Percentiles rank a stretch among this genome's conserved stretches.
Evolutionary conservation across 768 basidiomycete genomes (phyloP).

Genomic region (Lactarius evosmus): DNA sequence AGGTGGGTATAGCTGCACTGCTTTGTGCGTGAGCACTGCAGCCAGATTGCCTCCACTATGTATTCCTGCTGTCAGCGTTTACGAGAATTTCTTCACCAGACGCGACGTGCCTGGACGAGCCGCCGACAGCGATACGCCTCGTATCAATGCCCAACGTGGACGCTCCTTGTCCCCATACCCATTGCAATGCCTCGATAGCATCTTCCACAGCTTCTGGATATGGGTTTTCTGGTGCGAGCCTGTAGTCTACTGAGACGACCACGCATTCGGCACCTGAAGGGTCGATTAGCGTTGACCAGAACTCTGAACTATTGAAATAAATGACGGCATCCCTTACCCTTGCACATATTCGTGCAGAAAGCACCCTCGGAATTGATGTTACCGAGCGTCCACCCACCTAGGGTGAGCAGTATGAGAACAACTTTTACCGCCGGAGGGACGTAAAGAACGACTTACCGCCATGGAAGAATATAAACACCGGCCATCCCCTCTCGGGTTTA

Average conservation of each 20-base stretch:
- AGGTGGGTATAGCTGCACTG: conserved; percentile 45
- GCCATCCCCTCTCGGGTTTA: conserved; percentile 59
- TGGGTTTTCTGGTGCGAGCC: conserved; percentile 65
- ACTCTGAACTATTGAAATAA: neutral
- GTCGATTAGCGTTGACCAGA: neutral
- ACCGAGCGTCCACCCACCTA: conserved; percentile 78
- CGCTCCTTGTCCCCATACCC: conserved; percentile 52
- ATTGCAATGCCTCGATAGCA: conserved; percentile 61
- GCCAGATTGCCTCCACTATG: conserved; percentile 69
- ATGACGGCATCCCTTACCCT: conserved; percentile 38
- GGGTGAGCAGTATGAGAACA: neutral
- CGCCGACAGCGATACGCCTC: conserved; percentile 62
- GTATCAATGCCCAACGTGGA: conserved; percentile 47
- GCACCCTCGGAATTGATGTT: conserved; percentile 57
- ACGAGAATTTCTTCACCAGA: neutral
- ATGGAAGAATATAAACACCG: conserved; percentile 69
- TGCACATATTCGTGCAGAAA: conserved; percentile 60
- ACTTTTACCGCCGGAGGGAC: neutral
- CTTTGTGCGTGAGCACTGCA: conserved; percentile 61
- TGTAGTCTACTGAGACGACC: conserved; percentile 65
- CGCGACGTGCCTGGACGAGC: conserved; percentile 57
- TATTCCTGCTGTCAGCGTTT: conserved; percentile 4
- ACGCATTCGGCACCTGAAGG: conserved; percentile 55
- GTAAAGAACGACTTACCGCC: conserved; percentile 47
- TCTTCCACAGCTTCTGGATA: conserved; percentile 74